Percentiles rank a stretch among this genome's conserved stretches.
phyloP scores from a whole-genome alignment of 1,139 yeast species.

The Kodamaea sp. region DNA sequence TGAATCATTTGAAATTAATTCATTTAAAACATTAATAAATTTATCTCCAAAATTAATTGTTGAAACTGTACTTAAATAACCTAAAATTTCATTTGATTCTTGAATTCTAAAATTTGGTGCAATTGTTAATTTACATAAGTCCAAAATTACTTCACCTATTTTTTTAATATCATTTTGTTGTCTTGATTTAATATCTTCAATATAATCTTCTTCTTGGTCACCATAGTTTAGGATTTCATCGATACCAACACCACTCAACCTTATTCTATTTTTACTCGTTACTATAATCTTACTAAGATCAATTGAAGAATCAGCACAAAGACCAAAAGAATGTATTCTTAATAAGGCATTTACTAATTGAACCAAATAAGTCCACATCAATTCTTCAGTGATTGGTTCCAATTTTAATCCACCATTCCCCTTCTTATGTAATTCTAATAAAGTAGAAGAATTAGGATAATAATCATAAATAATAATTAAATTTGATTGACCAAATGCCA shows the following conservation, averaged over 20 bases:
- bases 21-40: constrained; percentile 15
- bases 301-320: constrained; percentile 59
- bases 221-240: constrained; percentile 58
- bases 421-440: constrained; percentile 44
- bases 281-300: constrained; percentile 69
- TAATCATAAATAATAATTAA: constrained; percentile 53
- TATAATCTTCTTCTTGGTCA: constrained; percentile 26
- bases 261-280: constrained; percentile 65
- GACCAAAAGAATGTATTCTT: constrained; percentile 56
- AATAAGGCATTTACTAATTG: constrained; percentile 70
- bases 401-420: constrained; percentile 22
- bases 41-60: constrained; percentile 21
- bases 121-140: constrained; percentile 47
- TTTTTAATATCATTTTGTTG: constrained; percentile 53
- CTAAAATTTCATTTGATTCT: constrained; percentile 8
- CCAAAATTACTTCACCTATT: constrained; percentile 58
- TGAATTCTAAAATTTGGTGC: constrained; percentile 23
- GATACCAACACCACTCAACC: constrained; percentile 70
- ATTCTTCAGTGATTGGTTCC: constrained; percentile 56
- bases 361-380: constrained; percentile 70
- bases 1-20: constrained; percentile 8
- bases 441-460: constrained; percentile 60
- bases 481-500: constrained; percentile 68
- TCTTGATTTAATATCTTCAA: constrained; percentile 21
- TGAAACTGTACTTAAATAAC: constrained; percentile 17